Conservation (phyloP, 164 flowering plant genomes). For the Buxus sempervirens region DNA sequence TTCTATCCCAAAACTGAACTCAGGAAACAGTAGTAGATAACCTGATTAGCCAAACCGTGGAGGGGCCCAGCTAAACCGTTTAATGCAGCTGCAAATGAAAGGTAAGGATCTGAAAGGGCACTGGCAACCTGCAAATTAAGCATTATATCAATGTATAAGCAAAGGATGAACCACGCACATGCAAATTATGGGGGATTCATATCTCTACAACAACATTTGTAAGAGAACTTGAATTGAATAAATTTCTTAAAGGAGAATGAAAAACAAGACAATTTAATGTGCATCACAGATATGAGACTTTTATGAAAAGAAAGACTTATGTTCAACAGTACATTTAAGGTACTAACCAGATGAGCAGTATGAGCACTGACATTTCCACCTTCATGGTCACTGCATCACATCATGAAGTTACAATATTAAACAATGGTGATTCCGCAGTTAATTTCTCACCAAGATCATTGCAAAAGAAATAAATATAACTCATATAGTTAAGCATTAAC, state of each 20-base stretch:
- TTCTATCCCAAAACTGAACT: no score
- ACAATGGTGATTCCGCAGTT: neutral
- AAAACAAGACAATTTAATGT: neutral
- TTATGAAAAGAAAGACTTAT: neutral
- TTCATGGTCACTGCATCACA: conserved; percentile 89
- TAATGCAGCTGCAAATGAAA: conserved; percentile 93
- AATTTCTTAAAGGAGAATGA: no score
- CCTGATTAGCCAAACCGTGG: conserved; percentile 99
- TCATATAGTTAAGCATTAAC: neutral
- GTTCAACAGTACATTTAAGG: neutral
- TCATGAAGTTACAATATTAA: neutral
- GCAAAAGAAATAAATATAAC: conserved; percentile 2
- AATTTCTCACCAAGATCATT: neutral
- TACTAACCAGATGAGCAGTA: conserved; percentile 90
- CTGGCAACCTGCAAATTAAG: conserved; percentile 70
- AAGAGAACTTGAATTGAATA: no score
- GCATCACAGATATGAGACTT: neutral
- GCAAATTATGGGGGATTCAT: no score
- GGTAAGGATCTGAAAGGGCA: conserved; percentile 99
- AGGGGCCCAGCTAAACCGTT: conserved; percentile 99
- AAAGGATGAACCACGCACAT: neutral
- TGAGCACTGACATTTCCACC: conserved; percentile 99
- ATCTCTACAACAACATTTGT: neutral
- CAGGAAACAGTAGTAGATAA: conserved; percentile 12
- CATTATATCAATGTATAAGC: neutral